phyloP scores from a whole-genome alignment of 108 stramenopile genomes.

The Cyclotella baltica region DNA sequence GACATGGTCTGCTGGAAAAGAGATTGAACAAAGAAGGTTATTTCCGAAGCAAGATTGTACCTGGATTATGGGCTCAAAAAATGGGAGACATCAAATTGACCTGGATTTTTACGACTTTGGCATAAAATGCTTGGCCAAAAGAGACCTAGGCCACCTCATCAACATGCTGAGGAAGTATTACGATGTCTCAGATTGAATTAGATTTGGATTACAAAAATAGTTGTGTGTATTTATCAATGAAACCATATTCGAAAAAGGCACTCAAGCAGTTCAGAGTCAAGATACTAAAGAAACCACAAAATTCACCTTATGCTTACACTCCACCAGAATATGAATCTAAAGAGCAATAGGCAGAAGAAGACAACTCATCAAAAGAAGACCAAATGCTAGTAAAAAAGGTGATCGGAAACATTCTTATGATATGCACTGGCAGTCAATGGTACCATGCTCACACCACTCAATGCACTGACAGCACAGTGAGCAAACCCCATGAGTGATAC shows the following conservation, averaged over 20 bases:
- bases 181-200: constrained; percentile 27
- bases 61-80: neutral
- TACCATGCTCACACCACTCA: too few relatives aligned
- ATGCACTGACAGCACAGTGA: neutral
- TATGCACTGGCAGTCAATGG: too few relatives aligned
- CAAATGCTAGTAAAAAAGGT: constrained; percentile 45
- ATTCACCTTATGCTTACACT: constrained; percentile 43
- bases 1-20: too few relatives aligned
- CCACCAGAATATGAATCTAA: constrained; percentile 50
- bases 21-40: too few relatives aligned
- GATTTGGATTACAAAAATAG: constrained; percentile 56
- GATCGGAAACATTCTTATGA: constrained; percentile 46
- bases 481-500: constrained; percentile 3
- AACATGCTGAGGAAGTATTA: neutral
- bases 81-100: neutral
- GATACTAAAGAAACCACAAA: constrained; percentile 37
- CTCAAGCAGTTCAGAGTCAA: constrained; percentile 45
- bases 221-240: constrained; percentile 52
- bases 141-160: neutral
- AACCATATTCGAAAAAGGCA: constrained; percentile 53
- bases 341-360: constrained; percentile 33
- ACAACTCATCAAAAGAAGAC: constrained; percentile 1
- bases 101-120: neutral
- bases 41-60: neutral
- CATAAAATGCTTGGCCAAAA: neutral